These are phyloP conservation scores for Tarenaya hassleriana DNA, from an alignment of 345 rosid species.

Conservation along the genomic window DNA sequence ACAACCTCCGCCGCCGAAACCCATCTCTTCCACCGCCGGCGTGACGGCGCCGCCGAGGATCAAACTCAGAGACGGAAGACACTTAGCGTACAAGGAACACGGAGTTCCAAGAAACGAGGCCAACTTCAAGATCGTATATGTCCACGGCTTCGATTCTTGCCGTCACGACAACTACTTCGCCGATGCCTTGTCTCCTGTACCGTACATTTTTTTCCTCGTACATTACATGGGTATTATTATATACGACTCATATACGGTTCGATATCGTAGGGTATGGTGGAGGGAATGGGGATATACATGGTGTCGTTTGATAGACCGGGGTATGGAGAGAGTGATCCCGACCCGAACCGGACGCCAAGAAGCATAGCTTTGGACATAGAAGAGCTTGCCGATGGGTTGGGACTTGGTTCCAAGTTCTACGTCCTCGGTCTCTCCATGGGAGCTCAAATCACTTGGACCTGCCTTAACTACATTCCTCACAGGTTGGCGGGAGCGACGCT, in stretches of 20 bases:
- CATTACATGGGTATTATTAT: no score
- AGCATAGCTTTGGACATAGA: constrained; percentile 42
- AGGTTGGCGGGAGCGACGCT: constrained; percentile 55
- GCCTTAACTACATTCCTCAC: constrained; percentile 52
- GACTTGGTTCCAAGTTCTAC: constrained; percentile 40
- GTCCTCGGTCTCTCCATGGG: constrained; percentile 47
- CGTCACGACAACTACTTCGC: constrained; percentile 31
- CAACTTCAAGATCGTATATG: constrained; percentile 31
- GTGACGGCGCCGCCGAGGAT: constrained; percentile 40
- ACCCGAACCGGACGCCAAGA: constrained; percentile 33
- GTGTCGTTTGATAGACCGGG: constrained; percentile 49
- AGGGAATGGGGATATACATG: constrained; percentile 33
- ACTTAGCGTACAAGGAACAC: constrained; percentile 49
- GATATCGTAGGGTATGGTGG: constrained; percentile 41
- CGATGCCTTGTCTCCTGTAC: constrained; percentile 29
- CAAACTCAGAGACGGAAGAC: constrained; percentile 51
- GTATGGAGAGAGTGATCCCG: constrained; percentile 48
- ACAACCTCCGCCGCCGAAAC: constrained; percentile 39
- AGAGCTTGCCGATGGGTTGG: constrained; percentile 41
- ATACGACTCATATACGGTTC: no score
- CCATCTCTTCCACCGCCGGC: constrained; percentile 38
- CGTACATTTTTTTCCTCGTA: neutral
- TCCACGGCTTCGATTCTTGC: constrained; percentile 42
- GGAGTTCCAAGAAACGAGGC: constrained; percentile 39
- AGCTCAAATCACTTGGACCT: constrained; percentile 41